Evolutionary conservation across 495 filamentous ascomycete species (phyloP), one percentile per base, ranked within the genome.

Genomic region (Cercophora sp.): DNA sequence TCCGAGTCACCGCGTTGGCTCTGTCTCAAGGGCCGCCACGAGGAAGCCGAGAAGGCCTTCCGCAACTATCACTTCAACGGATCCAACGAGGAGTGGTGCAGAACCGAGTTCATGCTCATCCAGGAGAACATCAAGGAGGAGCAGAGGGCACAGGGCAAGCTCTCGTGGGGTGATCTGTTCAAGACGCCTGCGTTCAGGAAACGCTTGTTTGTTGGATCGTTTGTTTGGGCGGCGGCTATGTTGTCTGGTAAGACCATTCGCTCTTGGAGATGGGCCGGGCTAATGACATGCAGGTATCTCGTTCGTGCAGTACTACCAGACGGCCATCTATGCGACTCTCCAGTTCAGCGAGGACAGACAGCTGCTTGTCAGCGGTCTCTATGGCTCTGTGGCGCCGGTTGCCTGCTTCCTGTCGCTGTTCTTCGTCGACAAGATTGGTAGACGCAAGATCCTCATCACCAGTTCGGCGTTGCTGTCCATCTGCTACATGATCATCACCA

Each of bases 1-100:
- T 68, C 70, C 8, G 80, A 83, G 57, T 79, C 76, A 0, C 80
- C 80, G 10, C 64, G 81, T 40, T 84, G 79, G 79, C 66, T 84
- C 6, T 73, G 78, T 24, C 70, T 79, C 52, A 72, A 75, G 52
- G 77, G 74, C 41, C 71, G 70, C 26, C 54, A 72, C 39, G 68
- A 66, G 10, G 73, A 74, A 45, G 76, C 69, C 5, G 69, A 68
- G 31, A 51, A 58, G 8, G 64, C 71, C 19, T 74, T 81, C 52
- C 54, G 59, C 11, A 58, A 58, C 11, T 72, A 77, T 8, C 78
- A 78, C 48, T 64, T 71, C 57, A 56, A 66, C 37, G 75, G 75
- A 18, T 61, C 65, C 5, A 80, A 78, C 51, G 65, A 67, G 2
- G 68, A 66, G 27, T 70, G 70, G 48, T 65, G 78, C 42, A 68